phyloP scores from a whole-genome alignment of 345 rosid species.

The Sisymbrium irio region DNA sequence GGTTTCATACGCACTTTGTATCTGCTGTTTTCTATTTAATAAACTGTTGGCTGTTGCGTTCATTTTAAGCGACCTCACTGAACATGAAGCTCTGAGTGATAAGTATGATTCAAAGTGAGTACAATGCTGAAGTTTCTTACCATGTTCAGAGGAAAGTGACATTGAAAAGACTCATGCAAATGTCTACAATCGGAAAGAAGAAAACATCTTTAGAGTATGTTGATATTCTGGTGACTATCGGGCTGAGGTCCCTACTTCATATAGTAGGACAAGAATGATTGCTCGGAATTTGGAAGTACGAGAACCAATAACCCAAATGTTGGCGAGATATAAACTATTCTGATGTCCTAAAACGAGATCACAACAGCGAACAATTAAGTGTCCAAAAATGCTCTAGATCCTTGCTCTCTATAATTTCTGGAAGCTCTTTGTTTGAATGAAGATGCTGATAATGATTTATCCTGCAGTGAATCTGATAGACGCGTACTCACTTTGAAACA shows the following conservation, averaged over 20 bases:
- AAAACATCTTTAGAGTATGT: too few species aligned
- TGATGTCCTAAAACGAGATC: too few species aligned
- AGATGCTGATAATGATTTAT: conserved; percentile 40
- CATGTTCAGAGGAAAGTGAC: conserved; percentile 68
- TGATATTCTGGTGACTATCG: too few species aligned
- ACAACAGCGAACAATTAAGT: conserved; percentile 85
- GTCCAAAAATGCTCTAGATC: conserved; percentile 72
- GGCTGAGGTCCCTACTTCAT: conserved; percentile 60
- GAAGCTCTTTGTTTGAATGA: conserved; percentile 61
- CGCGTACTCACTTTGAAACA: conserved; percentile 34
- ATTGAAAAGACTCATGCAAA: conserved; percentile 43
- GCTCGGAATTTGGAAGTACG: conserved; percentile 42
- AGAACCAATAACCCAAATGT: conserved; percentile 49
- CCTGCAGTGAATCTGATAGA: conserved; percentile 55
- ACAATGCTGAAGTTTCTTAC: conserved; percentile 64
- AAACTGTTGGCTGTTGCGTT: too few species aligned
- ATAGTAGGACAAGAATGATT: conserved; percentile 54
- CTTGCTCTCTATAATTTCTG: conserved; percentile 75
- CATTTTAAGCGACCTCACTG: neutral
- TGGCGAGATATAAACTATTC: too few species aligned
- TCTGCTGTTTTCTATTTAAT: too few species aligned
- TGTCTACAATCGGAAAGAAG: too few species aligned
- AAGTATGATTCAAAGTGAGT: conserved; percentile 76
- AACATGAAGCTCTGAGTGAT: conserved; percentile 58
- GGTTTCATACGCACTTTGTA: too few species aligned